These are phyloP conservation scores for Ilex paraguariensis DNA, from an alignment of 305 asterid genomes.

Conservation along the genomic window DNA sequence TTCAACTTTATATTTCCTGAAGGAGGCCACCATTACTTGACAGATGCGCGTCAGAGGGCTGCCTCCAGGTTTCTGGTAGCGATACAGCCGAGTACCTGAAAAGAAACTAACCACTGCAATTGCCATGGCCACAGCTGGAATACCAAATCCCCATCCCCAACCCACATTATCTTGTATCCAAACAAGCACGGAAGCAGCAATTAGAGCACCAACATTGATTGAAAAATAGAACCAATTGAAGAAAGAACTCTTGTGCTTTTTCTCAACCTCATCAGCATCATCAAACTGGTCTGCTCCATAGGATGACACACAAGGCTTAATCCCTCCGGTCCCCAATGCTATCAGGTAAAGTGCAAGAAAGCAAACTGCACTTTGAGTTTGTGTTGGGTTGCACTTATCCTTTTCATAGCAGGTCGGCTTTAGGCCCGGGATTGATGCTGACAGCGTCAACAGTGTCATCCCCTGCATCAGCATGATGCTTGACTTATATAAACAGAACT, in stretches of 20 bases:
- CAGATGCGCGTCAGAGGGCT: constrained; percentile 33
- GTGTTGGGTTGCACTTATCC: background rate
- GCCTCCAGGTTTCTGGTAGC: constrained; percentile 33
- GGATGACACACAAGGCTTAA: constrained; percentile 2
- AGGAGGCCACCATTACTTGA: constrained; percentile 29
- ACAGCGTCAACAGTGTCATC: too few relatives aligned
- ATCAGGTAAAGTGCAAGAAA: constrained; percentile 1
- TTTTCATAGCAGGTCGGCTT: background rate
- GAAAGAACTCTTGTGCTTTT: constrained; percentile 24
- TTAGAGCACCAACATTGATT: constrained; percentile 31
- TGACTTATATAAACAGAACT: too few relatives aligned
- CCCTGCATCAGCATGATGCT: too few relatives aligned
- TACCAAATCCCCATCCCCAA: constrained; percentile 36
- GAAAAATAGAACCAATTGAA: constrained; percentile 38
- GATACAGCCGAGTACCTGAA: constrained; percentile 23
- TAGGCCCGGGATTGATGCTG: too few relatives aligned
- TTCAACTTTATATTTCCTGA: constrained; percentile 20
- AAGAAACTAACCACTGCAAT: constrained; percentile 25
- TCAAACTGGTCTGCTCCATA: constrained; percentile 14
- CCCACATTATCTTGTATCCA: constrained; percentile 33
- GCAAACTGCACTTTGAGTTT: background rate
- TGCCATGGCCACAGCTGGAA: constrained; percentile 36
- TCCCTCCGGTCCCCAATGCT: constrained; percentile 1
- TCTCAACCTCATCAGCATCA: constrained; percentile 24
- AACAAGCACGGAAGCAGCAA: constrained; percentile 27